phyloP scores from a whole-genome alignment of 257 asterid species.

The Nicotiana obtusifolia region DNA sequence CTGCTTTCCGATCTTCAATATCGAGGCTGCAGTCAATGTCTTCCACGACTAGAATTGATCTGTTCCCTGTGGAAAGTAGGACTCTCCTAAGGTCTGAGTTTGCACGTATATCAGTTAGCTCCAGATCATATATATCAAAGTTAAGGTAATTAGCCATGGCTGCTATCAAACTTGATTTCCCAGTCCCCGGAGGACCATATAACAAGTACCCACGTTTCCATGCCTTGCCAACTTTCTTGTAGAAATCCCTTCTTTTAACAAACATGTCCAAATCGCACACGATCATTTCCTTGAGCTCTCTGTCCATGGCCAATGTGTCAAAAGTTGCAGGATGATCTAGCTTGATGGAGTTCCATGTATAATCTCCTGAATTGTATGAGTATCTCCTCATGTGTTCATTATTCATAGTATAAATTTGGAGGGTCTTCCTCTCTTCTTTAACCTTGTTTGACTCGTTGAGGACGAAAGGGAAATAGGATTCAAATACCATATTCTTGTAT shows the following conservation, averaged over 20 bases:
- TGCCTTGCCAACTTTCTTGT: conserved; percentile 44
- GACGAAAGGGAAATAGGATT: conserved; percentile 33
- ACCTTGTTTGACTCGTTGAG: conserved; percentile 18
- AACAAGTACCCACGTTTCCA: conserved; percentile 55
- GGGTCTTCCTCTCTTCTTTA: conserved; percentile 30
- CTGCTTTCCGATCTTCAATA: conserved; percentile 28
- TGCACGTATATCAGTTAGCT: conserved; percentile 26
- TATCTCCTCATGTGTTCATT: conserved; percentile 20
- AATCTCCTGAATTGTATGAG: conserved; percentile 14
- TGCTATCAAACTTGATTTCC: conserved; percentile 49
- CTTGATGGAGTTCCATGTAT: conserved; percentile 33
- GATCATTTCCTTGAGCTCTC: conserved; percentile 33
- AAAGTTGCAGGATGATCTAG: conserved; percentile 50
- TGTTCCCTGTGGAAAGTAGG: conserved; percentile 29
- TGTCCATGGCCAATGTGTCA: conserved; percentile 41
- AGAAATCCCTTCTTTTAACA: conserved; percentile 32
- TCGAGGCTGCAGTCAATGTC: conserved; percentile 42
- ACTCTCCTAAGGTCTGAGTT: conserved; percentile 36
- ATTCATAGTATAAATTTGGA: conserved; percentile 28
- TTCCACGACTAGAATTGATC: conserved; percentile 47
- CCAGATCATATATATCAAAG: conserved; percentile 50
- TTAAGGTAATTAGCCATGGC: conserved; percentile 52
- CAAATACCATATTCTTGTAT: conserved; percentile 27
- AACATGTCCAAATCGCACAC: conserved; percentile 41
- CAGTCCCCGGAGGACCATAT: conserved; percentile 51